Evolutionary conservation across 129 eudicot species (phyloP).

Genomic region (Solidago caesia): DNA sequence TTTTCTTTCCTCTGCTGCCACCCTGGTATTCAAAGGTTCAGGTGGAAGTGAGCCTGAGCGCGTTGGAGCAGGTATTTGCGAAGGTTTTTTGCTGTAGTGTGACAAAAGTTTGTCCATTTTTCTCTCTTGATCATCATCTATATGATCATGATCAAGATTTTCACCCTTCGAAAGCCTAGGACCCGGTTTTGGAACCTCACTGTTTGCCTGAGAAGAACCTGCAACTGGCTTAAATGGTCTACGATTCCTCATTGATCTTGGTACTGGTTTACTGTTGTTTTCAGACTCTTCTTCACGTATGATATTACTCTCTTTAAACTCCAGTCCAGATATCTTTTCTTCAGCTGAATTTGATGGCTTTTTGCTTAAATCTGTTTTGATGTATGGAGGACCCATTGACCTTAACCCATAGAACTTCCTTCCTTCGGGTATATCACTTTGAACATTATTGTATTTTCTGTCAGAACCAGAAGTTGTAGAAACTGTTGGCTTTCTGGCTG

Average conservation of each 20-base stretch:
- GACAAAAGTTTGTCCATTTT: constrained; percentile 47
- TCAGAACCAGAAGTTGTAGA: constrained; percentile 9
- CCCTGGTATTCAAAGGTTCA: constrained; percentile 23
- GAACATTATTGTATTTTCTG: constrained; percentile 14
- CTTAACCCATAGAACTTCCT: constrained; percentile 35
- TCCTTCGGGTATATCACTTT: constrained; percentile 28
- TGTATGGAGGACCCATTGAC: constrained; percentile 64
- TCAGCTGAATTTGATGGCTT: constrained; percentile 4
- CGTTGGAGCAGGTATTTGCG: constrained; percentile 25
- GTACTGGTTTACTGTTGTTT: constrained; percentile 27
- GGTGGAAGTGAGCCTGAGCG: constrained; percentile 48
- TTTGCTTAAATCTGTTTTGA: constrained; percentile 33
- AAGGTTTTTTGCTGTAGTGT: constrained; percentile 45
- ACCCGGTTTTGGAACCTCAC: constrained; percentile 26
- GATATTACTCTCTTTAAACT: background rate
- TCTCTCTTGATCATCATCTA: constrained; percentile 48
- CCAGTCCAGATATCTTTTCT: constrained; percentile 13
- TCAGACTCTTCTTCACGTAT: constrained; percentile 19
- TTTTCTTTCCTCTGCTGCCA: constrained; percentile 23
- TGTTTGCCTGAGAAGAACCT: constrained; percentile 23
- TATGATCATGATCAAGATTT: constrained; percentile 33
- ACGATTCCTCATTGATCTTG: constrained; percentile 64
- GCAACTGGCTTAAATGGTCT: constrained; percentile 34
- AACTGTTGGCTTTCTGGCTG: constrained; percentile 19
- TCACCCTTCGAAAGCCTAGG: constrained; percentile 8